Evolutionary conservation across 1,139 yeast species (phyloP).

Genomic region (Saccharomyces pastorianus): DNA sequence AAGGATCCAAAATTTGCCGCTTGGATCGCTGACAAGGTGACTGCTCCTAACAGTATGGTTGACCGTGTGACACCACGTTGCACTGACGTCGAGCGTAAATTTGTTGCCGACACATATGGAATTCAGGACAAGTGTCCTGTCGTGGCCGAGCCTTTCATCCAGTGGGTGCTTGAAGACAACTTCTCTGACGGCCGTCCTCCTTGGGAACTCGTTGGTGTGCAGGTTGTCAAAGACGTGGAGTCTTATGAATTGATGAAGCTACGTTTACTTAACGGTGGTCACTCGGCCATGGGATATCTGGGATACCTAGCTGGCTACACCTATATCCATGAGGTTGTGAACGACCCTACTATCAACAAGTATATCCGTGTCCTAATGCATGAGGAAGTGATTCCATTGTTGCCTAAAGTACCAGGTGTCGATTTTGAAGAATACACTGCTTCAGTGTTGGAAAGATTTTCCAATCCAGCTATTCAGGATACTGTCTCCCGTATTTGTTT

Average conservation of each 20-base stretch:
- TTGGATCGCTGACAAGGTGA: slow-evolving; percentile 5
- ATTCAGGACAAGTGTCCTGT: slow-evolving; percentile 4
- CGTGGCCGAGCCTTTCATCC: slow-evolving; percentile 7
- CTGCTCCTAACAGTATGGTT: slow-evolving; percentile 7
- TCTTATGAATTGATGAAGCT: slow-evolving; percentile 3
- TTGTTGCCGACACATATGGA: not conserved
- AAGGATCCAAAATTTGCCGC: slow-evolving; percentile 5
- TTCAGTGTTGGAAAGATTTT: slow-evolving; percentile 6
- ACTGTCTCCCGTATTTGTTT: slow-evolving; percentile 8
- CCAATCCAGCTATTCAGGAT: slow-evolving; percentile 8
- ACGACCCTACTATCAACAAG: slow-evolving; percentile 4
- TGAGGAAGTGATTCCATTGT: not conserved
- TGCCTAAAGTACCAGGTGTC: not conserved
- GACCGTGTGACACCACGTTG: slow-evolving; percentile 9
- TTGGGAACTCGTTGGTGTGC: slow-evolving; percentile 8
- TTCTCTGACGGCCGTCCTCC: slow-evolving; percentile 8
- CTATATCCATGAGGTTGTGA: slow-evolving; percentile 7
- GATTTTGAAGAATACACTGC: slow-evolving; percentile 8
- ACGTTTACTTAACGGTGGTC: slow-evolving; percentile 7
- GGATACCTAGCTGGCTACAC: slow-evolving; percentile 7
- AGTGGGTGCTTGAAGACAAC: slow-evolving; percentile 8
- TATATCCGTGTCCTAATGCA: not conserved
- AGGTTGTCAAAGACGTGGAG: slow-evolving; percentile 6
- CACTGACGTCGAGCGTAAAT: slow-evolving; percentile 5
- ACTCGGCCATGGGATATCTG: slow-evolving; percentile 8